Conservation (phyloP, 2,329 filamentous ascomycete species). For the Neophaeococcomyces mojaviensis region DNA sequence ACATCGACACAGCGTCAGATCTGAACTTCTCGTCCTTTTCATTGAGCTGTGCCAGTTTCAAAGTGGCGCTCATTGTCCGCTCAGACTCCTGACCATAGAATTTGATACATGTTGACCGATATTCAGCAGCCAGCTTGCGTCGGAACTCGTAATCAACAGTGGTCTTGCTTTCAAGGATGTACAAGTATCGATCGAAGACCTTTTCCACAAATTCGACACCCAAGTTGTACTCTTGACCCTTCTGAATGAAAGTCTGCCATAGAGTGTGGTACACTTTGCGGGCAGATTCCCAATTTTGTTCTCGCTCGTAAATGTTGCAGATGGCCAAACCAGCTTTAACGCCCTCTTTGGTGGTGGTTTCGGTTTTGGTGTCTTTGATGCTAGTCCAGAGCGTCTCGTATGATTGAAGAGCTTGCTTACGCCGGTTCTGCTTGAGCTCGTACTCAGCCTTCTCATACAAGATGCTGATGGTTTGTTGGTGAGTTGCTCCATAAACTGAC, state of each 20-base stretch:
- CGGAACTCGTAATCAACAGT: slow-evolving; percentile 38
- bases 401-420: slow-evolving; percentile 30
- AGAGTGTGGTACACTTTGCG: slow-evolving; percentile 39
- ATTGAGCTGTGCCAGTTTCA: slow-evolving; percentile 40
- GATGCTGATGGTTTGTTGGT: slow-evolving; percentile 28
- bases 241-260: slow-evolving; percentile 41
- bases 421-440: slow-evolving; percentile 35
- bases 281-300: slow-evolving; percentile 40
- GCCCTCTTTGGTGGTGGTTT: slow-evolving; percentile 29
- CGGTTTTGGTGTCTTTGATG: slow-evolving; percentile 24
- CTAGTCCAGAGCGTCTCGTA: slow-evolving; percentile 41
- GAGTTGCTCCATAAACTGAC: slow-evolving; percentile 18
- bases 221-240: slow-evolving; percentile 34
- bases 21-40: slow-evolving; percentile 37
- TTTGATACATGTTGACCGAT: slow-evolving; percentile 40
- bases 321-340: slow-evolving; percentile 42
- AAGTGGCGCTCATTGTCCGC: slow-evolving; percentile 32
- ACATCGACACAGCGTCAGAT: slow-evolving; percentile 39
- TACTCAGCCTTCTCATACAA: slow-evolving; percentile 40
- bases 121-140: slow-evolving; percentile 43
- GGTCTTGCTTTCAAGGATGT: slow-evolving; percentile 39
- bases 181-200: slow-evolving; percentile 42
- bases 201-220: slow-evolving; percentile 40
- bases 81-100: slow-evolving; percentile 31
- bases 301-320: slow-evolving; percentile 38